These are phyloP conservation scores for Backusella circina DNA, from an alignment of 192 early-diverging fungal genomes.

Conservation along the genomic window DNA sequence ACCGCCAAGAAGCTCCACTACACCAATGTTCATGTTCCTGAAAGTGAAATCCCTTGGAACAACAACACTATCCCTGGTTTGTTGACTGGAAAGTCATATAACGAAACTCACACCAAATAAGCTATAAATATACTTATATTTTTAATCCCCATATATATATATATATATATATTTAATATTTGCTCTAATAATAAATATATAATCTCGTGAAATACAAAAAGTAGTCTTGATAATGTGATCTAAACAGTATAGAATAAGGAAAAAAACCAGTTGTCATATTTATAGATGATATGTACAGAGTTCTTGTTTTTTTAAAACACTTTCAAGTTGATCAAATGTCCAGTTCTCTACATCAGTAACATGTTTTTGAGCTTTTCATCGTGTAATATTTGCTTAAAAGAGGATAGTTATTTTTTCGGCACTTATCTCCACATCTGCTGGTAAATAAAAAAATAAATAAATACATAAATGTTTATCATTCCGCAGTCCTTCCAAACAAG, in stretches of 20 bases:
- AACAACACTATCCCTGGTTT: conserved; percentile 39
- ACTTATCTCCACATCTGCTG: not conserved
- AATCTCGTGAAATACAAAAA: no score
- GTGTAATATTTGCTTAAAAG: not conserved
- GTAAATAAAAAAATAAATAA: not conserved
- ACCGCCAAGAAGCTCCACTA: conserved; percentile 33
- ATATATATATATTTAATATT: not conserved
- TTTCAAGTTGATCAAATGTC: not conserved
- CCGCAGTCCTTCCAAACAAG: not conserved
- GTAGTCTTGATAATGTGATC: not conserved
- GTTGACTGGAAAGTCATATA: conserved; percentile 18
- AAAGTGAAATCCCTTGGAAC: conserved; percentile 25
- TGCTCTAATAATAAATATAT: not conserved
- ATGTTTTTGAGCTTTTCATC: no score
- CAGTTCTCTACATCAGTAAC: no score
- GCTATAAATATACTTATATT: not conserved
- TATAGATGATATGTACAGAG: no score
- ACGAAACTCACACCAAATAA: not conserved
- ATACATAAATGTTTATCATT: not conserved
- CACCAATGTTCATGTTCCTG: conserved; percentile 35
- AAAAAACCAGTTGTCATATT: no score
- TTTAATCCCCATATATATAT: no score
- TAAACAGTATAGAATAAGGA: not conserved
- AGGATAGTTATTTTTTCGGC: not conserved
- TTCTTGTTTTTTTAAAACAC: no score